phyloP scores from a whole-genome alignment of 768 basidiomycete species.

The Trametes punicea region DNA sequence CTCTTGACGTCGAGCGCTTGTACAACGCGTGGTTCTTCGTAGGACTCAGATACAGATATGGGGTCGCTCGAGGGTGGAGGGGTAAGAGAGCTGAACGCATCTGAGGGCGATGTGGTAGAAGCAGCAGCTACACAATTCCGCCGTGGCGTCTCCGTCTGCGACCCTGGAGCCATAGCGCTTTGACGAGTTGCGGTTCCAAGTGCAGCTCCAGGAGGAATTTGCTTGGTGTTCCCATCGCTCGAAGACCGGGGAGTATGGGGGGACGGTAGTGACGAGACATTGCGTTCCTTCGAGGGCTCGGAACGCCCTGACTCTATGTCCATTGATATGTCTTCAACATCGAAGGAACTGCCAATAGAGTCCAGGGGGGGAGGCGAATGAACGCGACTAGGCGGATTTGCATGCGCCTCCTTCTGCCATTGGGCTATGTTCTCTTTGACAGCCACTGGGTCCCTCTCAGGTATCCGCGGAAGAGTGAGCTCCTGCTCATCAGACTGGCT shows the following conservation, averaged over 20 bases:
- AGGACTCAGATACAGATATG: slow-evolving; percentile 18
- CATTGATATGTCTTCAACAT: slow-evolving; percentile 6
- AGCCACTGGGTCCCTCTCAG: slow-evolving; percentile 26
- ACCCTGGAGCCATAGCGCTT: neutral
- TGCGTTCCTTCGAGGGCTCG: neutral
- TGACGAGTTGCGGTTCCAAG: neutral
- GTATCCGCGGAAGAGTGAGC: slow-evolving; percentile 35
- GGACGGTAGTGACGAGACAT: neutral
- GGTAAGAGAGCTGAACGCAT: slow-evolving; percentile 25
- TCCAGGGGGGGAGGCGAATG: neutral
- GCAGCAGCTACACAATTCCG: neutral
- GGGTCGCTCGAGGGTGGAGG: slow-evolving; percentile 24
- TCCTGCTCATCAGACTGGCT: slow-evolving; percentile 70
- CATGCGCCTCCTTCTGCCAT: slow-evolving; percentile 34
- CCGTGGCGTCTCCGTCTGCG: neutral
- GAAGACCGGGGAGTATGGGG: slow-evolving; percentile 24
- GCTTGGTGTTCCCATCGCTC: slow-evolving; percentile 21
- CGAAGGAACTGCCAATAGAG: neutral
- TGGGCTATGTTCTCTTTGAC: slow-evolving; percentile 38
- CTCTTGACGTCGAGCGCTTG: slow-evolving; percentile 29
- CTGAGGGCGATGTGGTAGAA: neutral
- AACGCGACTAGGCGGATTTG: slow-evolving; percentile 1
- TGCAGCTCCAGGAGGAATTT: neutral
- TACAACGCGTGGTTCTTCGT: slow-evolving; percentile 31
- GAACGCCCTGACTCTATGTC: slow-evolving; percentile 20